Conservation (phyloP, 345 rosid species). For the Ricinus communis region DNA sequence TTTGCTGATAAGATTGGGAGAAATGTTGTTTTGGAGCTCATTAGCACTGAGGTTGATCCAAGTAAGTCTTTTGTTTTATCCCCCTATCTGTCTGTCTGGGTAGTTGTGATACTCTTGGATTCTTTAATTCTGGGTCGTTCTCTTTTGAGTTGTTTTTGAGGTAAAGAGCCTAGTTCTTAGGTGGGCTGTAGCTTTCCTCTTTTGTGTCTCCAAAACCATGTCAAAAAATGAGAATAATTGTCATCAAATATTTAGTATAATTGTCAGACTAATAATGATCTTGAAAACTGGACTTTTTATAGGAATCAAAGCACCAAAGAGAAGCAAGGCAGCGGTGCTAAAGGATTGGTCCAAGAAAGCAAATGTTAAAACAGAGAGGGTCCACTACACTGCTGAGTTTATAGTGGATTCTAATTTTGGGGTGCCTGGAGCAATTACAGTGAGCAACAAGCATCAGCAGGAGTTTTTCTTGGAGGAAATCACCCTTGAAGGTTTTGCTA, state of each 20-base stretch:
- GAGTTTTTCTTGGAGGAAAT: conserved; percentile 90
- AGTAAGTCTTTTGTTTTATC: conserved; percentile 53
- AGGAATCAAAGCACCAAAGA: conserved; percentile 84
- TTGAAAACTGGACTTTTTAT: conserved; percentile 19
- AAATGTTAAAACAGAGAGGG: conserved; percentile 70
- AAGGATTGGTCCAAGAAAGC: conserved; percentile 86
- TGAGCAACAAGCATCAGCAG: conserved; percentile 79
- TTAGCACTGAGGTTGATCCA: conserved; percentile 79
- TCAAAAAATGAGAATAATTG: background rate
- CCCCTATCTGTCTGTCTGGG: no score
- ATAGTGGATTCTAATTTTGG: conserved; percentile 71
- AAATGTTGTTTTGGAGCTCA: conserved; percentile 79
- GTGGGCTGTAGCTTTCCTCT: background rate
- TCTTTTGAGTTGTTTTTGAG: background rate
- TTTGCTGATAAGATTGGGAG: conserved; percentile 73
- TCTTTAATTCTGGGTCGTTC: background rate
- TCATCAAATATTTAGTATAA: background rate
- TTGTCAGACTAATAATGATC: background rate
- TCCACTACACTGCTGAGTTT: conserved; percentile 86
- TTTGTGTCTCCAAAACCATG: background rate
- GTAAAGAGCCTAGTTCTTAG: background rate
- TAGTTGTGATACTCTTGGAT: background rate
- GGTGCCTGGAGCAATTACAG: conserved; percentile 80
- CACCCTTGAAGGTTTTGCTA: conserved; percentile 80
- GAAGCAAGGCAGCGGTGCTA: conserved; percentile 67